These are phyloP conservation scores for Madurella mycetomatis DNA, from an alignment of 2,329 filamentous ascomycete genomes.

Conservation along the genomic window DNA sequence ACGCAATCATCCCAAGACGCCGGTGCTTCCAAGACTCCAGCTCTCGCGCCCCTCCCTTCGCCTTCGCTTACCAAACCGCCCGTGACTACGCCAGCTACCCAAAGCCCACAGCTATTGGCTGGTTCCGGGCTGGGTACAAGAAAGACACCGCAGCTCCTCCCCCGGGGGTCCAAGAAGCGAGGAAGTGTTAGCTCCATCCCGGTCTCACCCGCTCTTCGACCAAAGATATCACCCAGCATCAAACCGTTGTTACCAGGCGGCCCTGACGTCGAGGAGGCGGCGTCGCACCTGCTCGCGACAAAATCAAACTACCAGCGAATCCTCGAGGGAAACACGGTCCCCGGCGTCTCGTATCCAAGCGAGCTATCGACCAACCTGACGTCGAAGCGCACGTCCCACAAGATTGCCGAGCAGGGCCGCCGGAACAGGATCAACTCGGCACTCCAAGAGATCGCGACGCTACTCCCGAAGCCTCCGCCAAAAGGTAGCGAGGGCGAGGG, in stretches of 20 bases:
- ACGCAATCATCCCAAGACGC: conserved; percentile 30
- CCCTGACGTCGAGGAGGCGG: conserved; percentile 53
- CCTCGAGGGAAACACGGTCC: conserved; percentile 84
- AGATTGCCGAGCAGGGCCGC: conserved; percentile 93
- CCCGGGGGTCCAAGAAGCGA: conserved; percentile 63
- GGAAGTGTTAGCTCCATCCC: conserved; percentile 66
- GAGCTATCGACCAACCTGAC: conserved; percentile 90
- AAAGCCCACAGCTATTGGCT: conserved; percentile 61
- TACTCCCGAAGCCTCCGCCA: conserved; percentile 57
- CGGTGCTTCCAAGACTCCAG: conserved; percentile 46
- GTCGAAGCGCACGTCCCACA: conserved; percentile 95
- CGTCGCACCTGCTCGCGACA: conserved; percentile 74
- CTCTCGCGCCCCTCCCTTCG: conserved; percentile 46
- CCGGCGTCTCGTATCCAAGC: conserved; percentile 84
- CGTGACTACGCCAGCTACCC: conserved; percentile 50
- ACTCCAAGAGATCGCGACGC: conserved; percentile 80
- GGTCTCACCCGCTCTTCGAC: conserved; percentile 80
- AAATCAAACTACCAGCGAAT: conserved; percentile 99
- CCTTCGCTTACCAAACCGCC: conserved; percentile 41
- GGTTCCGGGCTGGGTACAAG: conserved; percentile 46
- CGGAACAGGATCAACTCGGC: conserved; percentile 94
- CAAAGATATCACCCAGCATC: conserved; percentile 89
- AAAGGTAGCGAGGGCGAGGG: conserved; percentile 39
- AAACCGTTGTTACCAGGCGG: conserved; percentile 74
- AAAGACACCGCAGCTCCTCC: conserved; percentile 53